Base-by-base conservation (phyloP, 2,329 filamentous ascomycete genomes). In the Botrytis elliptica region DNA sequence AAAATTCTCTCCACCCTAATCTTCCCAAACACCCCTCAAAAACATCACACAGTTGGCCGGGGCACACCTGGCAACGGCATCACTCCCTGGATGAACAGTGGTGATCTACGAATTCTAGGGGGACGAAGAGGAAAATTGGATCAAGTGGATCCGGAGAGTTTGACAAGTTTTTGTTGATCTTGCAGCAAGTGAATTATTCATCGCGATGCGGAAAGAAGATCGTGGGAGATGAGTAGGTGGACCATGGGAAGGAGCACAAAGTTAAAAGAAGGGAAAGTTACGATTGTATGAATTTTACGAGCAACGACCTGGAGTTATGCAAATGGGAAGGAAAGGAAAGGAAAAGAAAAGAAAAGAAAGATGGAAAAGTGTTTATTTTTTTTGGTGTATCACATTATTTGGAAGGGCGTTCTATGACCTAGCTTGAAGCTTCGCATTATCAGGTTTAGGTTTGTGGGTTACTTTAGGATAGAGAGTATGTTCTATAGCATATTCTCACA, bases 71-170 rank as follows among this genome's bases (percentile, higher is more conserved):
- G 65, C 1, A 36, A 33, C 10, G 65, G 65, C 10, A 68, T 68
- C 18, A 68, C 49, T 8, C 65, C 65, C 16, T 68, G 65, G 65
- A 68, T 68, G 65, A 68, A 68, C 46, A 68, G 65, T 9, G 65
- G 65, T 20, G 65, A 68, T 55, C 25, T 68, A 7, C 36, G 65
- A 18, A 40, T 68, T 3, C 14, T 68, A n/a, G 65, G 65, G 2
- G 65, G 65, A 7, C 25, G 65, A 22, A 40, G 36, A 22, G 65
- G 65, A 14, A 68, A 68, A 36, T 12, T 68, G 33, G 65, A 68
- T 55, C 65, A 68, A 38, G 65, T 68, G 46, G 65, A 68, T 68
- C 65, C 65, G 36, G 65, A 68, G 36, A 68, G 65, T 46, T 68
- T 68, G 49, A 68, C 65, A 36, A 52, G 65, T 57, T 68, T 68